Evolutionary conservation across 129 eudicot species (phyloP), one percentile per base, ranked within the genome.

Genomic region (Centaurea solstitialis): DNA sequence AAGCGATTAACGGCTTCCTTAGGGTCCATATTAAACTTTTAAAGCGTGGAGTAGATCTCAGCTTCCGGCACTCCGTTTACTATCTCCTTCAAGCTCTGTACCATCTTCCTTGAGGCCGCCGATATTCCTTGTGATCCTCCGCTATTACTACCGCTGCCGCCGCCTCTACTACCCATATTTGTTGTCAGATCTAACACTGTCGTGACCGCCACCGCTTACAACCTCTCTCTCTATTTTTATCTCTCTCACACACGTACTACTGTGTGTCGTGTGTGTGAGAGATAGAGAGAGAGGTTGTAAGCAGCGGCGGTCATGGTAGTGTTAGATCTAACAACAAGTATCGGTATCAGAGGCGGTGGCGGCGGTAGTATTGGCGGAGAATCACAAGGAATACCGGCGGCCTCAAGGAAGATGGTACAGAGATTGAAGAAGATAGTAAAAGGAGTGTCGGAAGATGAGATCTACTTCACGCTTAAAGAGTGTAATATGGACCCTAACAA

Each of bases 401-500:
- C 89, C 66, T 89, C 87, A 11, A 87, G 86, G 70, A 91, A 91
- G 86, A 86, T 93, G 77, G 90, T 93, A 12, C 90, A 81, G 68
- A 91, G 95, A 74, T 75, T 93, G 80, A 93, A 89, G 86, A 96
- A 93, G 90, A 87, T 93, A 11, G 93, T 93, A 17, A 84, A 93
- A 79, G 89, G 87, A 10, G 82, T 77, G 2, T 72, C 93, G 4
- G 98, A 90, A 15, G 81, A 86, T 65, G 98, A 93, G 96, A 91
- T 93, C 96, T 91, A 93, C 74, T 83, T 94, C n/a, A 74, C 86
- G 53, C 96, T 93, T 67, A 89, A 91, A 81, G 98, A 93, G 5
- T 93, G 98, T 80, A 89, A 91, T 81, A 93, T 93, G 98, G 96
- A 93, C 96, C 98, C 98, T 83, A 84, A 90, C 75, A 94, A 91